A percentile compares a stretch with the other conserved stretches of the same genome.
Evolutionary conservation across 176 grass and related monocot genomes (phyloP).

Genomic region (Oryza glumipatula): DNA sequence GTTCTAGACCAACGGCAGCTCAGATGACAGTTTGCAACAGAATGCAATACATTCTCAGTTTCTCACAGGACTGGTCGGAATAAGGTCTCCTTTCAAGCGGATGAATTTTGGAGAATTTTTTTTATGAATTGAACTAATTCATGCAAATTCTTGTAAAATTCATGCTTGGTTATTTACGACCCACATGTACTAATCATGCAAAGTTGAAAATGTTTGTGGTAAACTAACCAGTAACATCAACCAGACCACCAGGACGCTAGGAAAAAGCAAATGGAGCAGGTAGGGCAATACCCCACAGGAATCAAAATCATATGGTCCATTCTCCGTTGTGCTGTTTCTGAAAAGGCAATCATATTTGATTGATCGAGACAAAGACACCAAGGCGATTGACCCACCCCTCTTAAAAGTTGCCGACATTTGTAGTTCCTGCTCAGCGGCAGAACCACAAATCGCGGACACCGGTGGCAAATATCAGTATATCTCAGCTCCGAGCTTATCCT

Average conservation of each 20-base stretch:
- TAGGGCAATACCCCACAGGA: background rate
- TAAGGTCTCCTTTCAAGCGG: no score
- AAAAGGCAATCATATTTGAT: slow-evolving; percentile 20
- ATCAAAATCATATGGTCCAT: slow-evolving; percentile 33
- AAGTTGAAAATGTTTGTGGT: background rate
- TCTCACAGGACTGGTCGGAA: no score
- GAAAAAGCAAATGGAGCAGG: slow-evolving; percentile 15
- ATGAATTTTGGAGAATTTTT: no score
- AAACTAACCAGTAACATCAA: background rate
- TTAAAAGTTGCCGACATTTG: slow-evolving; percentile 23
- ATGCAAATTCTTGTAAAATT: no score
- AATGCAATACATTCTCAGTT: background rate
- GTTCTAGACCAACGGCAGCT: background rate
- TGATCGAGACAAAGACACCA: slow-evolving; percentile 19
- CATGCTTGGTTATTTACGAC: background rate
- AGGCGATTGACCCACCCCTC: slow-evolving; percentile 29
- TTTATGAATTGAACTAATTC: no score
- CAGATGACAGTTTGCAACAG: background rate
- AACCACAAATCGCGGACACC: no score
- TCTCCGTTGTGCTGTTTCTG: slow-evolving; percentile 20
- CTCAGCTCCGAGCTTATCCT: slow-evolving; percentile 12
- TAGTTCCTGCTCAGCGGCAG: background rate
- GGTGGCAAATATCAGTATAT: background rate
- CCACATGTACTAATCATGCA: background rate
- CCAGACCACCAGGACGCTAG: background rate